Conservation (phyloP, 2,329 filamentous ascomycete species). For the Fusarium nelsonii region DNA sequence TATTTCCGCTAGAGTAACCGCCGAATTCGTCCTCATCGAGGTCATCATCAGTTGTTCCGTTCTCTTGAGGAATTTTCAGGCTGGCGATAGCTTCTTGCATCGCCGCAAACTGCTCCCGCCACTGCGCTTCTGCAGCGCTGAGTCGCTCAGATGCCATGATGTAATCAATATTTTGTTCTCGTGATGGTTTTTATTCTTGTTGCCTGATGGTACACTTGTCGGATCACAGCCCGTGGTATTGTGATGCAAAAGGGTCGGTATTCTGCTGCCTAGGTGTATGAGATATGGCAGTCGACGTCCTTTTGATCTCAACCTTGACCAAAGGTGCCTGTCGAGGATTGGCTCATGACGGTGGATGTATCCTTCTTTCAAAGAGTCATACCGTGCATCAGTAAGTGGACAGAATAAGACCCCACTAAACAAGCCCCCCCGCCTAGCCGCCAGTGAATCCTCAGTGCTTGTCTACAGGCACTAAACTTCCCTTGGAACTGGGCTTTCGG, state of each 20-base stretch:
- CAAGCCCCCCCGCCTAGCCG: slow-evolving; percentile 37
- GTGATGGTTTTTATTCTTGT: neutral
- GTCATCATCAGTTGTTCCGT: slow-evolving; percentile 57
- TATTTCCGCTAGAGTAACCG: slow-evolving; percentile 68
- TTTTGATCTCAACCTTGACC: slow-evolving; percentile 34
- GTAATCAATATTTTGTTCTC: slow-evolving; percentile 7
- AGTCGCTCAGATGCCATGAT: slow-evolving; percentile 55
- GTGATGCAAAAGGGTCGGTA: slow-evolving; percentile 6
- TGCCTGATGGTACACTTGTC: slow-evolving; percentile 2
- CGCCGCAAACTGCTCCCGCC: slow-evolving; percentile 85
- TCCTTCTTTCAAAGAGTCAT: slow-evolving; percentile 38
- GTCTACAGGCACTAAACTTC: slow-evolving; percentile 29
- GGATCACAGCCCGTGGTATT: neutral
- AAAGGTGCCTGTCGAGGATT: slow-evolving; percentile 33
- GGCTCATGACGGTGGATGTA: slow-evolving; percentile 30
- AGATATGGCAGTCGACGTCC: slow-evolving; percentile 11
- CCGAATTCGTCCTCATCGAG: slow-evolving; percentile 75
- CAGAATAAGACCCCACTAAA: slow-evolving; percentile 23
- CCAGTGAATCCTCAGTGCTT: slow-evolving; percentile 25
- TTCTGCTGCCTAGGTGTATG: slow-evolving; percentile 27
- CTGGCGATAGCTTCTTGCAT: slow-evolving; percentile 89
- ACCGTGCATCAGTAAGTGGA: slow-evolving; percentile 24
- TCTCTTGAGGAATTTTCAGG: slow-evolving; percentile 65
- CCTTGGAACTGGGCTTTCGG: slow-evolving; percentile 35
- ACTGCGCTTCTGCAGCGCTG: slow-evolving; percentile 68